Evolutionary conservation across 2,329 filamentous ascomycete genomes (phyloP), one percentile per base, ranked within the genome.

Genomic region (Cladophialophora bantiana): DNA sequence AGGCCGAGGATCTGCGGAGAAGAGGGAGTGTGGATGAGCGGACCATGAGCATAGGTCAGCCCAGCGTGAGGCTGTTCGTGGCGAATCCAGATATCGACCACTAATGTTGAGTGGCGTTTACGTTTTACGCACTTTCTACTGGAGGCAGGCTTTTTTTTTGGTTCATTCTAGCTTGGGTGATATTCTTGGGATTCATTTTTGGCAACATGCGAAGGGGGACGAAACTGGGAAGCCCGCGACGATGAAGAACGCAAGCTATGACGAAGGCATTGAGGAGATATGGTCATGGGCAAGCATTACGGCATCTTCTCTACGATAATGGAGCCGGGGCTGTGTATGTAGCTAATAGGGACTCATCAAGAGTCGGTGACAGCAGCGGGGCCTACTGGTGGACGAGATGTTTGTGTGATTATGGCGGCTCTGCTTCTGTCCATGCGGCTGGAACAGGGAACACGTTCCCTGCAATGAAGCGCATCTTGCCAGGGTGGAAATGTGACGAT

Each of bases 11-110:
- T 62, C 72, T 83, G 66, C 76, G 79, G 69, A 77, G 81, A 59
- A 76, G 81, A 64, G 81, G 81, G 20, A 83, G 81, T 73, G 81
- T 83, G 45, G 81, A 83, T 62, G 81, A 83, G 65, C 77, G 81
- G 58, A 80, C 81, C 40, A 81, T 78, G 59, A 80, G 79, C n/a
- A 80, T 83, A 79, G 70, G 67, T 15, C 79, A 62, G 15, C 50
- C 76, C 60, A 78, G 78, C 34, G 79, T 80, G 61, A 75, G 81
- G 60, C 73, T 83, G 26, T 83, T 82, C 65, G 78, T 83, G 58
- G 81, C 81, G 36, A 83, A 83, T 70, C 81, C 81, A 18, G 81
- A 83, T 73, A 66, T 79, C 63, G 81, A 80, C 69, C 79, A 70
- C 9, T 70, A 62, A 60, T 60, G 31, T 55, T 5, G 31, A 31